Conservation (phyloP, 139 green algal species). For the Chlorella sp. region DNA sequence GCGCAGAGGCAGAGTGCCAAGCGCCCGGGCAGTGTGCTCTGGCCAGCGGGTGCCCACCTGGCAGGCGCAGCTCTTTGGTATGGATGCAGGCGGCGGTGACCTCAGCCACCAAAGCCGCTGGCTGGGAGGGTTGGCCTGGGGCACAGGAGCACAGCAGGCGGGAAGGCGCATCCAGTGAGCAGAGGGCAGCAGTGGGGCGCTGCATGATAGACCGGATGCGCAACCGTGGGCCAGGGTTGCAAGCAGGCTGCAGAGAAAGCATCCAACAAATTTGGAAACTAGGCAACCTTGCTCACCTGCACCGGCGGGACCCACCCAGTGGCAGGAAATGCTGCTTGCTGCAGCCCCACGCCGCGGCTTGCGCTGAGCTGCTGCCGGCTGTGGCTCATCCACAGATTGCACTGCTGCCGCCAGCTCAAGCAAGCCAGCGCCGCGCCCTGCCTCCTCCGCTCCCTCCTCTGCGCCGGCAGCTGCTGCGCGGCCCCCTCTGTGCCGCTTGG, state of each 20-base stretch:
- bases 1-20: too few relatives aligned
- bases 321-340: too few relatives aligned
- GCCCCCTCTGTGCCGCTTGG: too few relatives aligned
- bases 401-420: background rate
- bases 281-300: background rate
- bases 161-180: too few relatives aligned
- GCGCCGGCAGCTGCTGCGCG: too few relatives aligned
- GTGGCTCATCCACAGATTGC: too few relatives aligned
- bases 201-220: too few relatives aligned
- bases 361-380: background rate
- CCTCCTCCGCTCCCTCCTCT: background rate
- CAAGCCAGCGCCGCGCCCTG: background rate
- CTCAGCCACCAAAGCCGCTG: background rate
- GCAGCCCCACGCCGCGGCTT: background rate
- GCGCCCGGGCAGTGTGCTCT: too few relatives aligned
- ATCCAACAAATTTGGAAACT: too few relatives aligned
- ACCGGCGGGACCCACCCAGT: background rate
- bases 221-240: too few relatives aligned
- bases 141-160: background rate
- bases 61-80: background rate
- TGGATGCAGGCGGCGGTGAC: background rate
- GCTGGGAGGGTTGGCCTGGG: background rate
- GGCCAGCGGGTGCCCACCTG: background rate
- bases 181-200: too few relatives aligned
- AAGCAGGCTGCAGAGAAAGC: too few relatives aligned